phyloP scores from a whole-genome alignment of 768 basidiomycete species.

The Suillus ampliporus region DNA sequence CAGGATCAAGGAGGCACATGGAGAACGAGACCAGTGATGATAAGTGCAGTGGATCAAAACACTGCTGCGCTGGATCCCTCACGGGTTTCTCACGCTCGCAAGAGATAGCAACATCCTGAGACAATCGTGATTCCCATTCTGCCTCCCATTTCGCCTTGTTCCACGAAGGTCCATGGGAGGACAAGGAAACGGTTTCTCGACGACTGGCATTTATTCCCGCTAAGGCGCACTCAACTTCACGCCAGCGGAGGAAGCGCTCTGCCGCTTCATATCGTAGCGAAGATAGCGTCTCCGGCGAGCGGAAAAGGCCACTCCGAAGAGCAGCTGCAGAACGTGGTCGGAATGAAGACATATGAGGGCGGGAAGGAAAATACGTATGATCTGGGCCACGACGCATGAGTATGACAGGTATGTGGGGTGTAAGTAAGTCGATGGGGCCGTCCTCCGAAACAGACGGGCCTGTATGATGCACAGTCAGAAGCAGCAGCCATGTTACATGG shows the following conservation, averaged over 20 bases:
- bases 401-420: conserved; percentile 62
- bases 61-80: conserved; percentile 30
- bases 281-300: conserved; percentile 63
- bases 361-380: conserved; percentile 34
- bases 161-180: conserved; percentile 46
- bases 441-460: conserved; percentile 44
- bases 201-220: conserved; percentile 44
- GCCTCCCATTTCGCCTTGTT: conserved; percentile 70
- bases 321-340: conserved; percentile 55
- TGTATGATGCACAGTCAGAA: conserved; percentile 21
- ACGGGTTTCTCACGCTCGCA: conserved; percentile 48
- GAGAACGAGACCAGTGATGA: conserved; percentile 68
- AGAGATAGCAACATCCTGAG: conserved; percentile 59
- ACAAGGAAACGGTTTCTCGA: conserved; percentile 30
- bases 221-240: conserved; percentile 67
- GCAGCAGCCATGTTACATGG: background rate
- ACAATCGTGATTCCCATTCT: conserved; percentile 66
- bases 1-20: conserved; percentile 61
- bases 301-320: conserved; percentile 66
- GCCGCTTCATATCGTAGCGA: conserved; percentile 66
- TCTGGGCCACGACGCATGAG: conserved; percentile 50
- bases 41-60: conserved; percentile 69
- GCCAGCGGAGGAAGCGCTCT: conserved; percentile 74
- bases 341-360: conserved; percentile 57
- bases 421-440: conserved; percentile 53